Base-by-base conservation (phyloP, 768 basidiomycete species). In the Lactarius evosmus region DNA sequence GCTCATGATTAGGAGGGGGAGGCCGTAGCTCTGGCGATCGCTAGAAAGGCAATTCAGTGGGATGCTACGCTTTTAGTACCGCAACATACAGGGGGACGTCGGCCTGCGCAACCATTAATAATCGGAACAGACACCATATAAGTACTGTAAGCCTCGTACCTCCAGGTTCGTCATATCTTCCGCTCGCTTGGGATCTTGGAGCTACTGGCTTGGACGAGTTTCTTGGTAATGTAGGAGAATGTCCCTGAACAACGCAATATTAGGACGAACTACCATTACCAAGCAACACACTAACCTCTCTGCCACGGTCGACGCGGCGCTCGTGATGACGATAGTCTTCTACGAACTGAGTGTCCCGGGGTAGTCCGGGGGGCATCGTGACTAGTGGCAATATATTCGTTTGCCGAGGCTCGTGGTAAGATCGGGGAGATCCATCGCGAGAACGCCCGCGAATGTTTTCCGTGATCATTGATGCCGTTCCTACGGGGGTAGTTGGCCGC, bases 111-210 rank as follows among this genome's bases (percentile, higher is more conserved):
- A 19, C 33, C 17, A 16, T 12, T 29, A 32, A 11, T 50, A 29
- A 58, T 40, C 6, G 22, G n/a, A 40, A 34, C 2, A 38, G 14
- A 16, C n/a, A n/a, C 3, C n/a, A 17, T 19, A 19, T 1, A 17
- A 22, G 32, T 14, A 22, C 1, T 32, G 12, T 22, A 14, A 3
- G 44, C 7, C n/a, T 38, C 63, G 1, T 49, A 64, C 63, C 63
- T 51, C 32, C 49, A 25, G 59, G 12, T 41, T 46, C 51, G n/a
- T 65, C 59, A 17, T 61, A 65, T 44, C 59, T 60, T 22, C 54
- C 54, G 3, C 22, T 32, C 17, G 58, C 50, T 27, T 17, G 58
- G 6, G 58, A 38, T 32, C 58, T 55, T 65, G 55, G 30, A 40
- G 54, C 46, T n/a, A 29, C 25, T 11, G 9, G 29, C n/a, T 52